phyloP scores from a whole-genome alignment of 106 monocot genomes.

The Hemerocallis citrina region DNA sequence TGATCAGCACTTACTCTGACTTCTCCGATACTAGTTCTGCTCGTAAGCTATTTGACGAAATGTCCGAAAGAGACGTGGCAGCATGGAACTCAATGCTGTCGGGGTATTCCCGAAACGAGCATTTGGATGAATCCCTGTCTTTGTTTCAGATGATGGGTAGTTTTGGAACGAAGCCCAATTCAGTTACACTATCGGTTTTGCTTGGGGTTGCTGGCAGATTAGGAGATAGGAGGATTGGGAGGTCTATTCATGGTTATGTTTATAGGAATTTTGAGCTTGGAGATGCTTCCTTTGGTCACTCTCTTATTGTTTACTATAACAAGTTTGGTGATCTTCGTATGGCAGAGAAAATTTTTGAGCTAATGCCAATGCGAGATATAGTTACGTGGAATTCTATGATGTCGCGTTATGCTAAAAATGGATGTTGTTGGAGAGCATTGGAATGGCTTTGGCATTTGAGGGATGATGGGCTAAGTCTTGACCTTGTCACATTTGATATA shows the following conservation, averaged over 20 bases:
- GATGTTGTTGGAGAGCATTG: constrained; percentile 15
- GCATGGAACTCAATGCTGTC: constrained; percentile 53
- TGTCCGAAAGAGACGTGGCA: constrained; percentile 24
- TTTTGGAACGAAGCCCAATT: constrained; percentile 20
- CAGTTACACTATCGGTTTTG: constrained; percentile 32
- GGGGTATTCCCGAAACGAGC: constrained; percentile 16
- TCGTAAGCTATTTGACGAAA: constrained; percentile 37
- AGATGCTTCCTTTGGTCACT: constrained; percentile 38
- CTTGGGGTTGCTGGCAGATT: constrained; percentile 15
- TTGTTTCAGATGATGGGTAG: constrained; percentile 20
- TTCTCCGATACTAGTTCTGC: constrained; percentile 12
- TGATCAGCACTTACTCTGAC: constrained; percentile 7
- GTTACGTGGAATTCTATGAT: constrained; percentile 58
- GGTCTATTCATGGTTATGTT: constrained; percentile 32
- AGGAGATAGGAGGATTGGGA: constrained; percentile 15
- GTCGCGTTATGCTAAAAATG: constrained; percentile 15
- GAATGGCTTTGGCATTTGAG: constrained; percentile 7
- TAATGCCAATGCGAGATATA: constrained; percentile 17
- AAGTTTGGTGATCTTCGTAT: constrained; percentile 10
- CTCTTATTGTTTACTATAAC: constrained; percentile 44
- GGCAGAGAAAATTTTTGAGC: constrained; percentile 28
- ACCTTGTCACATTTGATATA: constrained; percentile 24
- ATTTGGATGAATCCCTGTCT: neutral
- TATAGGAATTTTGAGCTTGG: constrained; percentile 6
- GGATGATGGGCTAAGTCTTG: constrained; percentile 11